These are phyloP conservation scores for Acanthamoeba healyi DNA, from an alignment of 208 protist genomes.

Conservation along the genomic window DNA sequence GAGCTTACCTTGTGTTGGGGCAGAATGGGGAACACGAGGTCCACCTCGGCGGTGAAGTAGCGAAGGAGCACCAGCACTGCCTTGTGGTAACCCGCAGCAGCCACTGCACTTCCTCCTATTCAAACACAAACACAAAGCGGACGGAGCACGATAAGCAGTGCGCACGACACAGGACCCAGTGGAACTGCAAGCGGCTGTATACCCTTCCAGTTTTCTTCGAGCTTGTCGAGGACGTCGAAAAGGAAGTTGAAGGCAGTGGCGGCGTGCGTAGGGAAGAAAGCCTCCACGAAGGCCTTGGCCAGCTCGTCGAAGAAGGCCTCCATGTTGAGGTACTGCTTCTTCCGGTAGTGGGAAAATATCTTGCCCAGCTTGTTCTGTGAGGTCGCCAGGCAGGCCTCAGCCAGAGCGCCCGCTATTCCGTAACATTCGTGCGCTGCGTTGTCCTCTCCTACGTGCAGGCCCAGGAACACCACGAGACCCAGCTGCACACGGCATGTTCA, in stretches of 20 bases:
- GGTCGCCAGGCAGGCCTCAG: conserved; percentile 65
- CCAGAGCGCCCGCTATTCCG: conserved; percentile 28
- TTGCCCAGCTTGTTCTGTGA: conserved; percentile 68
- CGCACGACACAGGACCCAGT: neutral
- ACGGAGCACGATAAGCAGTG: neutral
- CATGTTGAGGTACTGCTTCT: conserved; percentile 65
- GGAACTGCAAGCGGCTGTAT: neutral
- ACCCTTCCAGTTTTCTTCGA: conserved; percentile 73
- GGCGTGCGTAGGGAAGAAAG: conserved; percentile 66
- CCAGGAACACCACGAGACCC: conserved; percentile 60
- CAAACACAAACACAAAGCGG: neutral
- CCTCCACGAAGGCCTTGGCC: conserved; percentile 11
- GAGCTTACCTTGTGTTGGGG: conserved; percentile 3
- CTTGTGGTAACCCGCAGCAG: conserved; percentile 59
- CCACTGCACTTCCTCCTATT: conserved; percentile 34
- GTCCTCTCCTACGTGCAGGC: conserved; percentile 64
- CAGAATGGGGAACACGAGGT: conserved; percentile 22
- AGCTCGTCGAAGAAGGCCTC: conserved; percentile 70
- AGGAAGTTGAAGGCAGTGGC: conserved; percentile 49
- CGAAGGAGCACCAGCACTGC: conserved; percentile 62
- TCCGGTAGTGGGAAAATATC: conserved; percentile 67
- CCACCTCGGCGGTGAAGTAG: conserved; percentile 37
- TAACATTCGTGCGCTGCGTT: conserved; percentile 41
- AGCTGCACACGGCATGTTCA: neutral
- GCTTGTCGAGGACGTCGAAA: conserved; percentile 61